Base-by-base conservation (phyloP, 345 rosid genomes). In the Aethionema arabicum region DNA sequence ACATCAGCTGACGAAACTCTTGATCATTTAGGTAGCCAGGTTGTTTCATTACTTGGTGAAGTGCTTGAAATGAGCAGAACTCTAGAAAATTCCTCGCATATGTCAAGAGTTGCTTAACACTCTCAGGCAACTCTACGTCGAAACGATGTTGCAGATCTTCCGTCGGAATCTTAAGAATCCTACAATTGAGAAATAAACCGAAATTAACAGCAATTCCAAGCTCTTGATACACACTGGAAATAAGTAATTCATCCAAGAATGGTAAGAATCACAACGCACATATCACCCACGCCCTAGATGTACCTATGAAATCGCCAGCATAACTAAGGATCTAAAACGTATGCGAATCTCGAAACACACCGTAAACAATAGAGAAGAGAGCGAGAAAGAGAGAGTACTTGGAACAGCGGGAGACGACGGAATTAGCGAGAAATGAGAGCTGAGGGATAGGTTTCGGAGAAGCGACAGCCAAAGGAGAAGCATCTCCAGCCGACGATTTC, bases 351-450 rank as follows among this genome's bases (percentile, higher is more conserved):
- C 13, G 8, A 50, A 32, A 39, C 7, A 50, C 40, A 8, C 11
- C 6, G n/a, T 4, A 40, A 11, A 40, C 40, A 37, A 30, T 11
- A 29, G 21, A n/a, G 8, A 10, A 21, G n/a, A 52, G 27, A 16
- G 56, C 13, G 30, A 52, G 40, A 27, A 9, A 37, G 40, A 33
- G 66, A 21, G 56, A 48, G 66, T 76, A 84, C 98, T 75, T 81
- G 77, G 97, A 82, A 69, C 91, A 89, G 70, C 95, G 93, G 48
- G 81, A 66, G 75, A 89, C 96, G 70, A 92, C 96, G 69, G 95
- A 84, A 63, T 92, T 87, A 47, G 97, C 95, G 70, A 87, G 74
- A 37, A 79, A 58, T 36, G 97, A 89, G 72, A 89, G 91, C 76
- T 82, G 91, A 52, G 95, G 96, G 40, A 92, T 78, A 12, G 84